Evolutionary conservation across 2,329 filamentous ascomycete genomes (phyloP).

Genomic region (Aspergillus texensis): DNA sequence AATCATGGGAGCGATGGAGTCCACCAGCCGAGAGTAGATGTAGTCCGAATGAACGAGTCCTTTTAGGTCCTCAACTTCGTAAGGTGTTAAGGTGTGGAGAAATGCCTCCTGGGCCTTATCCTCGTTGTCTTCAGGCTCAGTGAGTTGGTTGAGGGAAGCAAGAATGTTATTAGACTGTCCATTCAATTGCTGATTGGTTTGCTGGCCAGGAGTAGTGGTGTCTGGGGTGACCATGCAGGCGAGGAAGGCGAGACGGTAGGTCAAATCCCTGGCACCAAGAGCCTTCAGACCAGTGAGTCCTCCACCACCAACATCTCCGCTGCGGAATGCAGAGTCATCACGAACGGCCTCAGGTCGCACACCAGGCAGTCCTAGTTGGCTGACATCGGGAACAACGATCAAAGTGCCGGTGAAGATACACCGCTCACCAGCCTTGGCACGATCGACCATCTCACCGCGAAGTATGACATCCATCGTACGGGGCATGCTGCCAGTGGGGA

Average conservation of each 20-base stretch:
- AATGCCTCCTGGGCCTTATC: slow-evolving; percentile 87
- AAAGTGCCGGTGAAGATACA: slow-evolving; percentile 96
- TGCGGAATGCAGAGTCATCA: slow-evolving; percentile 76
- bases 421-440: slow-evolving; percentile 95
- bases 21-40: slow-evolving; percentile 89
- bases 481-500: slow-evolving; percentile 97
- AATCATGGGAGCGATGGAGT: slow-evolving; percentile 93
- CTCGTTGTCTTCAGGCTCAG: slow-evolving; percentile 70
- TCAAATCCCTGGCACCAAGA: slow-evolving; percentile 90
- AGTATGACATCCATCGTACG: slow-evolving; percentile 96
- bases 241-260: slow-evolving; percentile 94
- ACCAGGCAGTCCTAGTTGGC: slow-evolving; percentile 88
- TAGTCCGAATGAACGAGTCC: slow-evolving; percentile 93
- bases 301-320: slow-evolving; percentile 77
- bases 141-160: slow-evolving; percentile 75
- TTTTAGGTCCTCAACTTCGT: slow-evolving; percentile 89
- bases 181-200: slow-evolving; percentile 67
- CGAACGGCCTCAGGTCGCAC: slow-evolving; percentile 79
- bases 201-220: slow-evolving; percentile 75
- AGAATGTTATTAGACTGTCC: slow-evolving; percentile 83
- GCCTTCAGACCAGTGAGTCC: slow-evolving; percentile 89
- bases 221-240: slow-evolving; percentile 96
- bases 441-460: slow-evolving; percentile 94
- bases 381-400: slow-evolving; percentile 96
- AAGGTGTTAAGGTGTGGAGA: slow-evolving; percentile 78